Evolutionary conservation across 2,329 filamentous ascomycete species (phyloP).

Genomic region (Aspergillus viridinutans): DNA sequence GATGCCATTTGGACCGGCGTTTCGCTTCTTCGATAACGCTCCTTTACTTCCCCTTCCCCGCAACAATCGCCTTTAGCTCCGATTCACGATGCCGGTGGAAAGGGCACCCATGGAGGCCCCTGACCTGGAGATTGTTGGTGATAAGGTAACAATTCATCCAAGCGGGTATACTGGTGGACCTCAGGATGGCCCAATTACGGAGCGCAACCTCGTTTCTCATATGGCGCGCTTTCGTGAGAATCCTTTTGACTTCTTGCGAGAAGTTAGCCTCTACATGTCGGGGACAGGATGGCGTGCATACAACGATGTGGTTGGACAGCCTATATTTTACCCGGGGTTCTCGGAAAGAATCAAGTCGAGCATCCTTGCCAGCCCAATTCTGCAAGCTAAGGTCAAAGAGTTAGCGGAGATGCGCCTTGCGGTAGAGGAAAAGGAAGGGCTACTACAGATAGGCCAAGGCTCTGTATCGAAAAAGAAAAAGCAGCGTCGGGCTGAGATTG

Average conservation of each 20-base stretch:
- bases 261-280: conserved; percentile 88
- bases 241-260: conserved; percentile 76
- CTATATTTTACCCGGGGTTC: conserved; percentile 89
- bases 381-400: conserved; percentile 70
- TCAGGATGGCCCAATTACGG: conserved; percentile 45
- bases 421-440: conserved; percentile 72
- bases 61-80: not conserved
- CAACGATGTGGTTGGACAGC: conserved; percentile 83
- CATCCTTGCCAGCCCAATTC: conserved; percentile 70
- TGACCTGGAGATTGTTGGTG: conserved; percentile 72
- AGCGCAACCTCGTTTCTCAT: conserved; percentile 56
- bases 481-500: conserved; percentile 55
- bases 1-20: not conserved
- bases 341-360: conserved; percentile 79
- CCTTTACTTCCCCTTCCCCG: not conserved
- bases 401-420: conserved; percentile 70
- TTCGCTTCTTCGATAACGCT: not conserved
- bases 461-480: conserved; percentile 26
- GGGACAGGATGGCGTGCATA: conserved; percentile 95
- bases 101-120: conserved; percentile 49
- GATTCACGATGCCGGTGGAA: conserved; percentile 27
- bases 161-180: conserved; percentile 53
- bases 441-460: conserved; percentile 47
- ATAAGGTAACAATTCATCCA: conserved; percentile 70
- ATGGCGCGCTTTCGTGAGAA: conserved; percentile 80